Conservation (phyloP, 2,329 filamentous ascomycete species). For the Whalleya microplaca region DNA sequence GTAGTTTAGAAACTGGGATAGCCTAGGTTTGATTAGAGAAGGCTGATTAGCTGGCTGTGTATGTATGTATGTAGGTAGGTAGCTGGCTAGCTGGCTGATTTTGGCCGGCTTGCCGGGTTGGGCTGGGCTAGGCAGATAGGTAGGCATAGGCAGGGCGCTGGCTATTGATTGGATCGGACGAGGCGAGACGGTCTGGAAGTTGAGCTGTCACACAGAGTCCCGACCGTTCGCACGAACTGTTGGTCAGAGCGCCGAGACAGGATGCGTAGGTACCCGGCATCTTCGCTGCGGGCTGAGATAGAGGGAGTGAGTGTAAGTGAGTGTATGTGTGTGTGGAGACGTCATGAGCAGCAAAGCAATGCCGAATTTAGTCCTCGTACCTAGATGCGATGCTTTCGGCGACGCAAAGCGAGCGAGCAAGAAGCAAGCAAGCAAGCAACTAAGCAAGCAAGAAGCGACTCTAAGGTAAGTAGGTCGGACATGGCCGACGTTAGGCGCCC, state of each 20-base stretch:
- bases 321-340: conserved; percentile 16
- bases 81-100: no score
- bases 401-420: not conserved
- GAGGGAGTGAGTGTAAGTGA: no score
- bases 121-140: not conserved
- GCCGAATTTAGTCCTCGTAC: conserved; percentile 1
- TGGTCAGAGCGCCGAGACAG: conserved; percentile 39
- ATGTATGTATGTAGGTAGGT: no score
- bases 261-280: conserved; percentile 6
- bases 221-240: conserved; percentile 38
- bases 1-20: no score
- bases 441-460: not conserved
- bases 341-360: conserved; percentile 7
- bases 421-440: not conserved
- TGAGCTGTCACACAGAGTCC: conserved; percentile 34
- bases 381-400: conserved; percentile 1
- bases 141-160: not conserved
- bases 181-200: conserved; percentile 17
- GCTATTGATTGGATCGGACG: conserved; percentile 3
- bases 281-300: not conserved
- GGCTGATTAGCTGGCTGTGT: no score
- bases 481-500: not conserved
- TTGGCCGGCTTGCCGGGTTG: no score
- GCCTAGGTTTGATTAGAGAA: no score
- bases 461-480: conserved; percentile 1